Evolutionary conservation across 768 basidiomycete species (phyloP), one percentile per base, ranked within the genome.

Genomic region (Lactifluus echinatus): DNA sequence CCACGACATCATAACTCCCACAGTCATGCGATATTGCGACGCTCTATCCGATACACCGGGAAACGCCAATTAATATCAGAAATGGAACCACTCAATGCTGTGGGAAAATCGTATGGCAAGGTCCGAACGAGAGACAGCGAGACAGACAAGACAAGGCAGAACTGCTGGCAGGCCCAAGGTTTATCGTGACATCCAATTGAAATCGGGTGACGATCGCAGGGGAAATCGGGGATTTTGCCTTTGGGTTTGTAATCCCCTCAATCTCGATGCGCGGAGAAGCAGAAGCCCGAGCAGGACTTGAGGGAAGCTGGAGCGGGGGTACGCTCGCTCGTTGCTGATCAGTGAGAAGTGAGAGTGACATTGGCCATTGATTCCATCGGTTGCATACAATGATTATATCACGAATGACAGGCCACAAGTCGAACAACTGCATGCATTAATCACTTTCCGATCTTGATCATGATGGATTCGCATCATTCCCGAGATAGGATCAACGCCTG

Each of bases 131-230:
- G 19, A 40, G 19, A 21, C 39, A 40, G 4, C n/a, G 7, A 40
- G 12, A 8, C 8, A 8, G 19, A 19, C 7, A 19, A 10, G n/a
- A 8, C n/a, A 8, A 19, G 39, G 12, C 36, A 37, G n/a, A 5
- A 31, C 31, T 31, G 31, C 31, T n/a, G n/a, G n/a, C n/a, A n/a
- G n/a, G n/a, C n/a, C n/a, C n/a, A n/a, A n/a, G 36, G 15, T 14
- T 10, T 2, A 40, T 40, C 8, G 17, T 21, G 39, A 40, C 39
- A 39, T 21, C 51, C 33, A 36, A 55, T 55, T 51, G 44, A 36
- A 51, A 62, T 62, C 60, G 60, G 60, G 60, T 15, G 60, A 48
- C 57, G 60, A 62, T 62, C 60, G 53, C 49, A 49, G 8, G 47
- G 24, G 49, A 48, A 59, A 59, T 59, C 57, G 60, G 60, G 57